Evolutionary conservation across 2,329 filamentous ascomycete species (phyloP).

Genomic region (Claviceps quebecensis): DNA sequence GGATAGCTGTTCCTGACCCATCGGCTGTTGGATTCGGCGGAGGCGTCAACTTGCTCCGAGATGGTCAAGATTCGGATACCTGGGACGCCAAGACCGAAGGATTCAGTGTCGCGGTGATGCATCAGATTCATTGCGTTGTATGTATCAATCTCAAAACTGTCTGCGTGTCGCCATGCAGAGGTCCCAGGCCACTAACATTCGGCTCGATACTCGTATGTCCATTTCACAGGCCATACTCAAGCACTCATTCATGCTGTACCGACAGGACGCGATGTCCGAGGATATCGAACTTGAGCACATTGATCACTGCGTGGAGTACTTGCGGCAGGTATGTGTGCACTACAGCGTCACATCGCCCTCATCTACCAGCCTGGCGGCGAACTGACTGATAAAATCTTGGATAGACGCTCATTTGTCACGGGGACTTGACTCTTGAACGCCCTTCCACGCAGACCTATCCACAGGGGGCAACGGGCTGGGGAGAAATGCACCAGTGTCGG

Average conservation of each 20-base stretch:
- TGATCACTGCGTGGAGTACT: background rate
- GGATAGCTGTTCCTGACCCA: background rate
- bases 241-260: background rate
- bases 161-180: background rate
- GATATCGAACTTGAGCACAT: background rate
- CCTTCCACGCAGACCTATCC: background rate
- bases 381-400: background rate
- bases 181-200: background rate
- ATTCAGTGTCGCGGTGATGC: background rate
- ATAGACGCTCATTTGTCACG: background rate
- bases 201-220: background rate
- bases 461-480: background rate
- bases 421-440: background rate
- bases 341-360: too few relatives aligned
- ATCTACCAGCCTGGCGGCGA: background rate
- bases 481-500: background rate
- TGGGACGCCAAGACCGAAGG: background rate
- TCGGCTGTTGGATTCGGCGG: background rate
- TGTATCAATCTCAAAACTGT: background rate
- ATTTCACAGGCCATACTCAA: background rate
- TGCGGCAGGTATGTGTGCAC: background rate
- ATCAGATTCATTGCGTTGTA: background rate
- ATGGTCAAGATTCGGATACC: background rate
- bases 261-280: background rate
- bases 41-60: background rate